Evolutionary conservation across 2,329 filamentous ascomycete genomes (phyloP).

Genomic region (Diplodia sapinea): DNA sequence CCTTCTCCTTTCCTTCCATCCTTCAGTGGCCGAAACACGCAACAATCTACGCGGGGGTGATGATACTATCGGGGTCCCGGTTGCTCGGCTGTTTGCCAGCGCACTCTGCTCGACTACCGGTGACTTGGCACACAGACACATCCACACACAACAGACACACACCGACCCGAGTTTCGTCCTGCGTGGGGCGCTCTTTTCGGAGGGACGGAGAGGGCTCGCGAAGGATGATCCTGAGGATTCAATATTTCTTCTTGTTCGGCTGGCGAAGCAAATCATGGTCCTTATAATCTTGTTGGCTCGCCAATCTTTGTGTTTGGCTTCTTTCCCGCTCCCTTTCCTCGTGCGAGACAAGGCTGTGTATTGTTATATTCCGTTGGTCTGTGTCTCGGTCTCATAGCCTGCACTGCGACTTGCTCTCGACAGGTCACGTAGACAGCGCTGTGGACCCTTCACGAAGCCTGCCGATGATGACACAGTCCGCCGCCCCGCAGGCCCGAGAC

Average conservation of each 20-base stretch:
- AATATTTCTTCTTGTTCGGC: neutral
- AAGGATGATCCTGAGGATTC: neutral
- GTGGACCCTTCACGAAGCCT: neutral
- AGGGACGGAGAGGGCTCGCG: neutral
- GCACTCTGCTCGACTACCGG: neutral
- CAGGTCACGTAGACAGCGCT: neutral
- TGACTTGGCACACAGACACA: neutral
- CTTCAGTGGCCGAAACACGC: neutral
- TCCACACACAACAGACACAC: neutral
- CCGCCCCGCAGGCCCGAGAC: neutral
- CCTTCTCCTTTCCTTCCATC: neutral
- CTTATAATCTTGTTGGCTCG: neutral
- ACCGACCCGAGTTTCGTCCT: neutral
- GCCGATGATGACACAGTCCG: neutral
- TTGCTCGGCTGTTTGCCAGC: neutral
- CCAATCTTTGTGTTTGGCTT: neutral
- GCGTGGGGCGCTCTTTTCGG: neutral
- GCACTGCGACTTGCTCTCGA: neutral
- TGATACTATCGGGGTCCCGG: neutral
- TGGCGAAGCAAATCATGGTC: neutral
- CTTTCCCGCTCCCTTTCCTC: neutral
- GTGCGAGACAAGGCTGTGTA: too few relatives aligned
- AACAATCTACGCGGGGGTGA: slow-evolving; percentile 10
- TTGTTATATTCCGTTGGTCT: neutral
- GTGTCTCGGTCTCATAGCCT: neutral